Evolutionary conservation across 2,329 filamentous ascomycete genomes (phyloP).

Genomic region (Fusarium hostae): DNA sequence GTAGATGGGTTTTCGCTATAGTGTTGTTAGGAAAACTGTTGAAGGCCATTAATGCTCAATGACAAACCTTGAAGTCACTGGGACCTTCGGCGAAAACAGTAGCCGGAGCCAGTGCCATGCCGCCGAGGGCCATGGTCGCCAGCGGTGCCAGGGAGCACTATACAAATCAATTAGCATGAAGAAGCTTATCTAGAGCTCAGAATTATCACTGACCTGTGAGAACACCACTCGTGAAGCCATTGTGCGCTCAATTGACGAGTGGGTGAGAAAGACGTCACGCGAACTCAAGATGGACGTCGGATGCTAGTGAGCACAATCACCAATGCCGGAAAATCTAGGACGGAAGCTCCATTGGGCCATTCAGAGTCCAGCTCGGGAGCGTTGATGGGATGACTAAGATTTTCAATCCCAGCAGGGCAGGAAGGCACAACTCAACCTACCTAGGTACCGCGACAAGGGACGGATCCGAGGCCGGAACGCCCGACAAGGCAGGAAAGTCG

Average conservation of each 20-base stretch:
- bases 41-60: not conserved
- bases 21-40: slow-evolving; percentile 9
- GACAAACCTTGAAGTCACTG: slow-evolving; percentile 48
- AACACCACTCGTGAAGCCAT: slow-evolving; percentile 71
- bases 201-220: slow-evolving; percentile 59
- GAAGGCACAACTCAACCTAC: slow-evolving; percentile 12
- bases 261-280: slow-evolving; percentile 42
- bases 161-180: slow-evolving; percentile 46
- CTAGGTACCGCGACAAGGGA: slow-evolving; percentile 2
- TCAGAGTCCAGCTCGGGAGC: slow-evolving; percentile 10
- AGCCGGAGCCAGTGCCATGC: slow-evolving; percentile 59
- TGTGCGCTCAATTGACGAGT: slow-evolving; percentile 60
- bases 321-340: slow-evolving; percentile 45
- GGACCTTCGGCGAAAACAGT: slow-evolving; percentile 64
- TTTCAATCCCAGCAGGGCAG: not conserved
- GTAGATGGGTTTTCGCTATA: slow-evolving; percentile 79
- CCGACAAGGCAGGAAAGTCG: slow-evolving; percentile 17
- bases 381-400: slow-evolving; percentile 34
- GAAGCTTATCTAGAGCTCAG: slow-evolving; percentile 16
- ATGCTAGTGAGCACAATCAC: slow-evolving; percentile 36
- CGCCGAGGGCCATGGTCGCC: slow-evolving; percentile 62
- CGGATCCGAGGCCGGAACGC: slow-evolving; percentile 34
- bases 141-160: slow-evolving; percentile 66
- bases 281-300: slow-evolving; percentile 41
- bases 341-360: slow-evolving; percentile 44